Evolutionary conservation across 345 rosid genomes (phyloP), one percentile per base, ranked within the genome.

Genomic region (Arabidopsis arenosa): DNA sequence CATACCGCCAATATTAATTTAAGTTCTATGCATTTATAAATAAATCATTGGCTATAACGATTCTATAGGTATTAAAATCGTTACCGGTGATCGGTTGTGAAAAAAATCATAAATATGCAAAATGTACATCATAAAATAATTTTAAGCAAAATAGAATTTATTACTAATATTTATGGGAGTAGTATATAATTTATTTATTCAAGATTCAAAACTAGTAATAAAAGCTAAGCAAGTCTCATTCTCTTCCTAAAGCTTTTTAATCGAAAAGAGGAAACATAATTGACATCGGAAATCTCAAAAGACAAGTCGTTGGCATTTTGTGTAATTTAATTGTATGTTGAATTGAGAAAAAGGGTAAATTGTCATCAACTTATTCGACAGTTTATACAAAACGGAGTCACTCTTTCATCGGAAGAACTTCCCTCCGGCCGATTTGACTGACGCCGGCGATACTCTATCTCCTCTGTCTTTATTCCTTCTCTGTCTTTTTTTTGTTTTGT

Each of bases 261-360:
- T 14, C 37, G 4, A 33, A 75, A 49, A 61, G 30, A 14, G 39
- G 36, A 68, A 69, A 54, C 45, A 76, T 43, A 70, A 69, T 55
- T 64, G 32, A 63, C 65, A 70, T 63, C 4, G 76, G 65, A 77
- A 77, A 77, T 64, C 53, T 48, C 62, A 49, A 72, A 61, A 40
- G 72, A 39, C 54, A 77, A 65, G 43, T 72, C 56, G 57, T 72
- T 72, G 77, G 68, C 81, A 64, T 78, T 72, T 70, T 66, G 49
- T 52, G 73, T 78, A 65, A 71, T 78, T 77, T 28, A 3, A 28
- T 3, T 28, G 2, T 23, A 58, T 58, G 35, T 21, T 57, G 5
- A 30, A 13, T 36, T 32, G 32, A 28, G 43, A 14, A n/a, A 53
- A 68, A 70, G 76, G 75, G 66, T 70, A 47, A 65, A 35, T 55